Conservation (phyloP, 306 rosid genomes). For the Rosa persica region DNA sequence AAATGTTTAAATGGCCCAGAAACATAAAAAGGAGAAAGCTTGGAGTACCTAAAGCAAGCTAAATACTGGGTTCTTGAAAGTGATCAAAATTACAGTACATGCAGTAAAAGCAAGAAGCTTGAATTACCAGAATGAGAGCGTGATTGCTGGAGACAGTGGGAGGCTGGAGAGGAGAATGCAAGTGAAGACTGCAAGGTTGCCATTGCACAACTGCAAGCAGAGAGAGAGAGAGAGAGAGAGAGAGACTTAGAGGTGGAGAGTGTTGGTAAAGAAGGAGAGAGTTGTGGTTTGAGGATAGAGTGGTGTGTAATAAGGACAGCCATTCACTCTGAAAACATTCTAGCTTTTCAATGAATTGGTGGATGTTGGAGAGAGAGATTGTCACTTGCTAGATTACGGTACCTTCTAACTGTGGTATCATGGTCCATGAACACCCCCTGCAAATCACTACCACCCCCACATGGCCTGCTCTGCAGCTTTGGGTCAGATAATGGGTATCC, state of each 20-base stretch:
- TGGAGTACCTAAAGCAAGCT: neutral
- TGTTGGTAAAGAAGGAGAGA: slow-evolving; percentile 7
- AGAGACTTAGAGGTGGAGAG: neutral
- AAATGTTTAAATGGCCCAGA: neutral
- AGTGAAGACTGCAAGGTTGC: slow-evolving; percentile 69
- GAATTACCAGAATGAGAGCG: slow-evolving; percentile 53
- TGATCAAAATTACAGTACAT: neutral
- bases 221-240: neutral
- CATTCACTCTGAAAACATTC: slow-evolving; percentile 44
- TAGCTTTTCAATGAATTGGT: slow-evolving; percentile 18
- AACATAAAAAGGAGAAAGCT: neutral
- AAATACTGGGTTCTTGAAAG: neutral
- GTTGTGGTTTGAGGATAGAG: slow-evolving; percentile 41
- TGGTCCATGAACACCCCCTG: too few species aligned
- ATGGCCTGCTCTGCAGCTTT: neutral
- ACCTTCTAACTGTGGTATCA: too few species aligned
- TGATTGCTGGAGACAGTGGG: slow-evolving; percentile 56
- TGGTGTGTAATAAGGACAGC: slow-evolving; percentile 65
- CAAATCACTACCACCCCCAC: too few species aligned
- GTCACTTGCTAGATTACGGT: too few species aligned
- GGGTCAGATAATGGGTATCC: neutral
- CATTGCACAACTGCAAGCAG: slow-evolving; percentile 39
- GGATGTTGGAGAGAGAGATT: slow-evolving; percentile 1
- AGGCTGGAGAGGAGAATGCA: slow-evolving; percentile 61
- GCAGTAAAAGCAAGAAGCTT: neutral